Conservation (phyloP, 768 basidiomycete genomes). For the Rubroboletus satanas region DNA sequence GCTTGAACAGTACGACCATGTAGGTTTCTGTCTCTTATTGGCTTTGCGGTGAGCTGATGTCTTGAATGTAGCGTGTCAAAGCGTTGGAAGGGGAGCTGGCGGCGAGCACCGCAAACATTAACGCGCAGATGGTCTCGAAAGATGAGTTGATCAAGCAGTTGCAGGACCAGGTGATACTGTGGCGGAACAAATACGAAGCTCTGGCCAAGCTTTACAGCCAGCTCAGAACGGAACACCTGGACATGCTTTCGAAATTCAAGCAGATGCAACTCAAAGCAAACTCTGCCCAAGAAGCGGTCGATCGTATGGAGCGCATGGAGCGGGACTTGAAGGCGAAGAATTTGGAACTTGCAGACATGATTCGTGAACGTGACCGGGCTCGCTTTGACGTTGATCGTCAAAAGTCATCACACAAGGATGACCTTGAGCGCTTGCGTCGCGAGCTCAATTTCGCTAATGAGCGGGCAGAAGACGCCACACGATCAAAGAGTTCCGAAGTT, state of each 20-base stretch:
- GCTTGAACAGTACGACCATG: slow-evolving; percentile 94
- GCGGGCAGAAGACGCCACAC: slow-evolving; percentile 90
- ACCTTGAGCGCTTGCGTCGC: slow-evolving; percentile 85
- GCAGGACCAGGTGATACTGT: slow-evolving; percentile 93
- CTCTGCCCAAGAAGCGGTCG: slow-evolving; percentile 96
- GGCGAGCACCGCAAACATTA: slow-evolving; percentile 70
- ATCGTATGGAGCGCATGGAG: slow-evolving; percentile 99
- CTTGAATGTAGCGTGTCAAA: slow-evolving; percentile 74
- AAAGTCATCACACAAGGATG: slow-evolving; percentile 93
- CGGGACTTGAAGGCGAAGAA: slow-evolving; percentile 98
- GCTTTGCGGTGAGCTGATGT: slow-evolving; percentile 5
- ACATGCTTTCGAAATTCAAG: slow-evolving; percentile 96
- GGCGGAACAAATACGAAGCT: slow-evolving; percentile 99
- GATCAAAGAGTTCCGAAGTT: slow-evolving; percentile 91
- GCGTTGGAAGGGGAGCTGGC: slow-evolving; percentile 86
- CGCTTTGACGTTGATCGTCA: slow-evolving; percentile 92
- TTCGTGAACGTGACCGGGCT: slow-evolving; percentile 93
- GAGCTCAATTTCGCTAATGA: slow-evolving; percentile 95
- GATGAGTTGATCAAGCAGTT: slow-evolving; percentile 94
- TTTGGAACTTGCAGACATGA: slow-evolving; percentile 97
- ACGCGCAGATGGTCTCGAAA: slow-evolving; percentile 83
- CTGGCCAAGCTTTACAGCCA: slow-evolving; percentile 98
- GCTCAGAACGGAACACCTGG: slow-evolving; percentile 93
- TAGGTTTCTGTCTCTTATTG: slow-evolving; percentile 31
- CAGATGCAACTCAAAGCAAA: slow-evolving; percentile 96